Conservation (phyloP, 257 asterid genomes). For the Coffea eugenioides region DNA sequence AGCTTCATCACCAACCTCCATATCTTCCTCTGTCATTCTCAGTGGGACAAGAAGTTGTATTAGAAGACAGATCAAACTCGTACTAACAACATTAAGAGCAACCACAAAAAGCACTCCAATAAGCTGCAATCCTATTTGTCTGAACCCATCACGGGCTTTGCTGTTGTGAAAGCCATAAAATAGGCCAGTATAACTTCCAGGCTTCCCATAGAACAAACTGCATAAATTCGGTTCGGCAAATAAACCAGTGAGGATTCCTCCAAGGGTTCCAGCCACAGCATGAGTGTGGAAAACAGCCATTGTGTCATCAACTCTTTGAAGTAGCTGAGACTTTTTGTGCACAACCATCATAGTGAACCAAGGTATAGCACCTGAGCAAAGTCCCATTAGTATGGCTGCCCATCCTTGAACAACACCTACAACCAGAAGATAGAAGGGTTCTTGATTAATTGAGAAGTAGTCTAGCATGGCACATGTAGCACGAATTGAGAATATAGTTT, state of each 20-base stretch:
- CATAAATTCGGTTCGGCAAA: slow-evolving; percentile 60
- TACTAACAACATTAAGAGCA: slow-evolving; percentile 40
- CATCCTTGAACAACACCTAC: slow-evolving; percentile 71
- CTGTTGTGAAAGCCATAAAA: slow-evolving; percentile 50
- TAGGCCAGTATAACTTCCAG: slow-evolving; percentile 36
- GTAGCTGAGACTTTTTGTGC: slow-evolving; percentile 65
- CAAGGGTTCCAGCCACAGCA: slow-evolving; percentile 66
- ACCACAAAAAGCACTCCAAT: slow-evolving; percentile 40
- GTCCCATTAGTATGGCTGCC: slow-evolving; percentile 75
- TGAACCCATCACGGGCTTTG: slow-evolving; percentile 32
- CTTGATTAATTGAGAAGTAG: no score
- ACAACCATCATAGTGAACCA: slow-evolving; percentile 88
- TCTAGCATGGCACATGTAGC: no score
- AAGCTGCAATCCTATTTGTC: slow-evolving; percentile 58
- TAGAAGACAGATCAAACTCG: slow-evolving; percentile 48
- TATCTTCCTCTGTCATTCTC: slow-evolving; percentile 66
- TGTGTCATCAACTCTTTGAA: slow-evolving; percentile 71
- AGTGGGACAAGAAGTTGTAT: slow-evolving; percentile 50
- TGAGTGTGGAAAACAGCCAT: slow-evolving; percentile 85
- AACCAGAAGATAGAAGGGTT: background rate
- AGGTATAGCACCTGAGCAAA: slow-evolving; percentile 73
- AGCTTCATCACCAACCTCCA: slow-evolving; percentile 75
- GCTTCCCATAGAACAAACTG: slow-evolving; percentile 39
- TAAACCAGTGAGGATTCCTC: slow-evolving; percentile 64
- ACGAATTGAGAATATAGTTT: no score